Conservation (phyloP, 306 rosid genomes). For the Vigna unguiculata region DNA sequence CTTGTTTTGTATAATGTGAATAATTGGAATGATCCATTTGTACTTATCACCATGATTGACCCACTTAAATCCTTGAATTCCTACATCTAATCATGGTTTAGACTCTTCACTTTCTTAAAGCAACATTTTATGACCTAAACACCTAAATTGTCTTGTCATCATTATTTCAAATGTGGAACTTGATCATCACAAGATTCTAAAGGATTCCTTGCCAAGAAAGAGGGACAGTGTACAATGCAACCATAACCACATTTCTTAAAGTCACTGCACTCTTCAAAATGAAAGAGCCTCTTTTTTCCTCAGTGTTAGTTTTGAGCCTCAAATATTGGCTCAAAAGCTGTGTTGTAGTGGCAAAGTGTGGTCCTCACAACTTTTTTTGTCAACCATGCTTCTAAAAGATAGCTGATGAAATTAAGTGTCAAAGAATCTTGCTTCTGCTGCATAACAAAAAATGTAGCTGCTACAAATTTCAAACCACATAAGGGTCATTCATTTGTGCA, state of each 20-base stretch:
- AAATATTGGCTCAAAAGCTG: conserved; percentile 36
- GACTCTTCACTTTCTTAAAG: conserved; percentile 29
- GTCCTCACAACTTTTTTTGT: conserved; percentile 44
- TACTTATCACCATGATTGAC: conserved; percentile 20
- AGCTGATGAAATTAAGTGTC: conserved; percentile 4
- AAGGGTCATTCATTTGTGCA: background rate
- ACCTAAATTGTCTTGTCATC: conserved; percentile 32
- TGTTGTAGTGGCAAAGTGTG: conserved; percentile 44
- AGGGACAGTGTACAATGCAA: conserved; percentile 23
- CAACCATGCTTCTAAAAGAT: conserved; percentile 41
- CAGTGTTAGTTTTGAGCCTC: conserved; percentile 42
- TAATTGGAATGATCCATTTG: conserved; percentile 19
- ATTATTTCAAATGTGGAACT: conserved; percentile 13
- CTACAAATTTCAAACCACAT: conserved; percentile 39
- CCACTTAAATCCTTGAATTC: conserved; percentile 38
- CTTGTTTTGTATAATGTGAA: conserved; percentile 38
- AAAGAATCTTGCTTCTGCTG: conserved; percentile 38
- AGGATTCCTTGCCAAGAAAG: conserved; percentile 39
- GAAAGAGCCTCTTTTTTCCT: conserved; percentile 35
- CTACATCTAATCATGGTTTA: conserved; percentile 42
- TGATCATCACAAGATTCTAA: background rate
- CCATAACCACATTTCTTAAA: conserved; percentile 48
- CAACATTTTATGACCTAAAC: conserved; percentile 28
- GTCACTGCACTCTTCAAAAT: conserved; percentile 34
- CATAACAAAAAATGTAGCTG: conserved; percentile 31